Evolutionary conservation across 495 filamentous ascomycete genomes (phyloP), one percentile per base, ranked within the genome.

Genomic region (Aspergillus sclerotiicarbonarius): DNA sequence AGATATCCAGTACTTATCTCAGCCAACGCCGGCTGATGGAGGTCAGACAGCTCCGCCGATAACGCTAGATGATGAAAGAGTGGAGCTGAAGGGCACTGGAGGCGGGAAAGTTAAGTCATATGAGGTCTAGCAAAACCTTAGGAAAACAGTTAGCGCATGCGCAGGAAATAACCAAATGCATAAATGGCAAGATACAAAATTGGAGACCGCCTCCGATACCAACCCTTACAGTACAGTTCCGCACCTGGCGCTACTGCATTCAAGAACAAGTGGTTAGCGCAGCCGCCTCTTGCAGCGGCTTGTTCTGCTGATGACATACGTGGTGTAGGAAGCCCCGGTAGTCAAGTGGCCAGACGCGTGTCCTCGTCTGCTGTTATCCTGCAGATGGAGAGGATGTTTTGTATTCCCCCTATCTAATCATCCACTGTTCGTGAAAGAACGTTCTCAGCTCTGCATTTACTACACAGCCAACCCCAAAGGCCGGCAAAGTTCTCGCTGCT

Each of bases 391-490:
- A 25, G 2, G 25, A 25, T 25, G 5, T 25, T 25, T 25, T 25
- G 25, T 12, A 35, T 13, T 41, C 13, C 15, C 37, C 13, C 37
- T 32, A 62, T 13, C 31, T 12, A 59, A 19, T 20, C n/a, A 54
- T 41, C 19, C 37, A 50, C 15, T 13, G 10, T 8, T 56, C 13
- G 56, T 71, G 65, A 54, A 70, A 71, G 30, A 62, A 35, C 9
- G 51, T 48, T 29, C 69, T 59, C 32, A 73, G 56, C 48, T 68
- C 71, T 49, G 66, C 60, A 39, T 73, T 73, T 12, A 63, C 55
- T 25, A 71, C 33, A 54, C 62, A 68, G 3, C 72, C 71, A 54
- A 74, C 48, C 31, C 70, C 70, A 64, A 76, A 76, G 1, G 72
- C 71, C 18, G 72, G 72, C 47, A 76, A 59, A 54, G 74, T 69